Evolutionary conservation across 257 asterid species (phyloP).

Genomic region (Ligustrum vulgare): DNA sequence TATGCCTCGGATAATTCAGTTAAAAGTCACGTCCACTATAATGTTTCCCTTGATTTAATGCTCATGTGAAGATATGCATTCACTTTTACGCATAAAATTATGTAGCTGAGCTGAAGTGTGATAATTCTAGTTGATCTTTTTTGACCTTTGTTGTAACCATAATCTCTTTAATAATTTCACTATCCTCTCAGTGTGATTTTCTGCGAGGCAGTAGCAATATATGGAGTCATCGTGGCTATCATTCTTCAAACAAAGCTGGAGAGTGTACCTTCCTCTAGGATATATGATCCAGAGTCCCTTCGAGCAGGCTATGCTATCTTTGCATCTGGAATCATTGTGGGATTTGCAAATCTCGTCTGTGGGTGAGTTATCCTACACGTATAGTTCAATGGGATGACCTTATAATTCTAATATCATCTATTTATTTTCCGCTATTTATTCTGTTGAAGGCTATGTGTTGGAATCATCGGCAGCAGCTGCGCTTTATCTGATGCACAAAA

Average conservation of each 20-base stretch:
- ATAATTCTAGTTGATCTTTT: neutral
- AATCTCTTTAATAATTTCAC: conserved; percentile 17
- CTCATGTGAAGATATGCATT: neutral
- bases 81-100: neutral
- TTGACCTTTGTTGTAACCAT: conserved; percentile 2
- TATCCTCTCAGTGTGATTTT: conserved; percentile 73
- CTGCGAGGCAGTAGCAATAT: conserved; percentile 98
- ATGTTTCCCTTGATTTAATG: neutral
- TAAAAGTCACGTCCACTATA: neutral
- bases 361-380: conserved; percentile 57
- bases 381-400: conserved; percentile 8
- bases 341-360: conserved; percentile 96
- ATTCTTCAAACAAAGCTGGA: conserved; percentile 98
- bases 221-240: conserved; percentile 98
- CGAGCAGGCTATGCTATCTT: conserved; percentile 98
- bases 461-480: conserved; percentile 98
- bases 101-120: conserved; percentile 13
- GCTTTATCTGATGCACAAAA: conserved; percentile 97
- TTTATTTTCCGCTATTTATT: conserved; percentile 1
- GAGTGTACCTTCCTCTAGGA: conserved; percentile 72
- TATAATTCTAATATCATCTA: conserved; percentile 14
- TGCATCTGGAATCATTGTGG: conserved; percentile 97
- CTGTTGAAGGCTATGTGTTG: conserved; percentile 78
- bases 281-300: conserved; percentile 81
- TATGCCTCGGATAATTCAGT: neutral